Evolutionary conservation across 169 alveolate genomes (phyloP).

Genomic region (Cryptosporidium bovis): DNA sequence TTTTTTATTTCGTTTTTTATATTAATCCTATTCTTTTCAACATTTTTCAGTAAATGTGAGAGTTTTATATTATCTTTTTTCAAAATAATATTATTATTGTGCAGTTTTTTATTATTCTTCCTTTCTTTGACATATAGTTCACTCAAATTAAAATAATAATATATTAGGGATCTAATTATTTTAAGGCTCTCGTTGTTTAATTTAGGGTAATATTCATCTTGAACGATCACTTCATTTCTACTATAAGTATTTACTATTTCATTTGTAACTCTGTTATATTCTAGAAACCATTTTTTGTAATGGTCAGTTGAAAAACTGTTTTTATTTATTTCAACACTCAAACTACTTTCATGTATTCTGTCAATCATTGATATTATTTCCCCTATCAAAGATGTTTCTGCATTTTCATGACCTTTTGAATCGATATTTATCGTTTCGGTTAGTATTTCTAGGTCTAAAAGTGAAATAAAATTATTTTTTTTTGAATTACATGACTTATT

Average conservation of each 20-base stretch:
- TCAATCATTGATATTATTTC: constrained; percentile 27
- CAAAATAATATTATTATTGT: constrained; percentile 4
- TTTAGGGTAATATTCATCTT: constrained; percentile 5
- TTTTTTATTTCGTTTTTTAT: constrained; percentile 8
- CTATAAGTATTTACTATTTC: not conserved
- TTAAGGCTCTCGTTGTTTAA: constrained; percentile 31
- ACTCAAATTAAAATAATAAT: constrained; percentile 18
- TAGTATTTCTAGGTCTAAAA: constrained; percentile 36
- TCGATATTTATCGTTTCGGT: constrained; percentile 56
- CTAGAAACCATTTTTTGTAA: constrained; percentile 50
- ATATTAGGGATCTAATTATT: constrained; percentile 42
- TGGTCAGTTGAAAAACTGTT: constrained; percentile 37
- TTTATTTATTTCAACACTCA: not conserved
- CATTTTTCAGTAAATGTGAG: constrained; percentile 24
- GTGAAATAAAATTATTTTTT: constrained; percentile 1
- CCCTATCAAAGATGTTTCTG: not conserved
- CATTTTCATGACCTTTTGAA: constrained; percentile 1
- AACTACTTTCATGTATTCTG: not conserved
- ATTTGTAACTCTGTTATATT: constrained; percentile 16
- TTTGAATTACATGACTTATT: not conserved
- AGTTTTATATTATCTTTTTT: constrained; percentile 52
- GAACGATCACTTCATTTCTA: not conserved
- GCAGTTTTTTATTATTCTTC: constrained; percentile 23
- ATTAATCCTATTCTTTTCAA: not conserved
- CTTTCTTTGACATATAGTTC: constrained; percentile 40